Evolutionary conservation across 2,329 filamentous ascomycete species (phyloP), one percentile per base, ranked within the genome.

Genomic region (Plectosphaerella cucumerina): DNA sequence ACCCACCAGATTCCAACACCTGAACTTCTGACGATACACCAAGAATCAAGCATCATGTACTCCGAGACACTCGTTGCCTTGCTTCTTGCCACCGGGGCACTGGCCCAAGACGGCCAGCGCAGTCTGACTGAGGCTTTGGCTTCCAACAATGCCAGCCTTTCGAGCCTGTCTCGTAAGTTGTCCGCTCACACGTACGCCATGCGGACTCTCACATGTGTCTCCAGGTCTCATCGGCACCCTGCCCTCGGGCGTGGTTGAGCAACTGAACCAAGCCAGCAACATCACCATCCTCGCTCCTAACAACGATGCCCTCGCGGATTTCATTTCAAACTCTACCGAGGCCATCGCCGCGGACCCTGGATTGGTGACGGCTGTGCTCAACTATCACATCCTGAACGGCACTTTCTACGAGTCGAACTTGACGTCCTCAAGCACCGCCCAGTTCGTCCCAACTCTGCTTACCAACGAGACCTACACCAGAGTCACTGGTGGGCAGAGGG

Each of bases 401-500:
- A 74, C 70, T 1, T 72, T 76, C 58, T 60, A 56, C 14, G 56
- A 59, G 15, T 57, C 58, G 2, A 56, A 49, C 51, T 59, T 66
- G 44, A 54, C 51, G 17, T 22, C 17, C 5, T 12, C 15, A 9
- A 56, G 64, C 15, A 62, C 62, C 33, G 54, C 68, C 0, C 51
- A 61, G 3, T 70, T 74, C 42, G 58, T 73, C 23, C 65, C 64
- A 4, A 74, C 71, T 1, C 49, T 77, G 8, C 66, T 86, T 49
- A 76, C 67, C 17, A 74, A 81, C 55, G 47, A 68, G 20, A 66
- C 70, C 0, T 86, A 77, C 61, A 70, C 76, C 56, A 84, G 83
- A 51, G 74, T 86, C 11, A 81, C 79, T 3, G 78, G 75, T 33
- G 82, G 81, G 2, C 84, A 86, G 61, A 71, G 78, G 10, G 74